A percentile compares a stretch with the other conserved stretches of the same genome.
Conservation (phyloP, 78 protist species). For the Reticulomyxa filosa region DNA sequence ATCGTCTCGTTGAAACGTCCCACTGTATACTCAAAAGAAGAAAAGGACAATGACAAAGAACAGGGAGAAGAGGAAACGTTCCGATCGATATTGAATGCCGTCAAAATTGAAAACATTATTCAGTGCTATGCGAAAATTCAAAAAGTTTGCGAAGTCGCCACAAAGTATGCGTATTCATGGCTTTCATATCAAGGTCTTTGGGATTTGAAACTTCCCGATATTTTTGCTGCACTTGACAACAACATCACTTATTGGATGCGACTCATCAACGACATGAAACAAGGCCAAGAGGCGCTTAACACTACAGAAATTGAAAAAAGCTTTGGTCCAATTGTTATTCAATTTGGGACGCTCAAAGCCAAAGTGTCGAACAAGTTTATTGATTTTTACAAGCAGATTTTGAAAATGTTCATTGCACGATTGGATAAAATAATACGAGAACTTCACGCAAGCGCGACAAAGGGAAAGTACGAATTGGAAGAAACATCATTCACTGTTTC, state of each 20-base stretch:
- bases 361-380: not conserved
- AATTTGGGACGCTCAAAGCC: not conserved
- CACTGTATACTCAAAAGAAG: too few relatives aligned
- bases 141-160: not conserved
- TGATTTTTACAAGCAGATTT: not conserved
- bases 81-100: too few relatives aligned
- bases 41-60: too few relatives aligned
- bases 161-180: not conserved
- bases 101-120: too few relatives aligned
- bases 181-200: not conserved
- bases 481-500: not conserved
- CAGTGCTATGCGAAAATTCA: too few relatives aligned
- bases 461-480: too few relatives aligned
- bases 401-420: not conserved
- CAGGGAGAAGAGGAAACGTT: too few relatives aligned
- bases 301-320: not conserved
- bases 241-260: not conserved
- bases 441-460: too few relatives aligned
- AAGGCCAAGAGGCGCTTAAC: not conserved
- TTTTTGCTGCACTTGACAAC: not conserved
- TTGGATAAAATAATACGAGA: not conserved
- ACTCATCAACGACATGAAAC: not conserved
- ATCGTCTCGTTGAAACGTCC: too few relatives aligned
- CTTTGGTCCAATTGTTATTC: slow-evolving; percentile 2
- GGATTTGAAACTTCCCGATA: not conserved